A percentile compares a stretch with the other conserved stretches of the same genome.
phyloP scores from a whole-genome alignment of 129 eudicot species.

The Lactuca saligna region DNA sequence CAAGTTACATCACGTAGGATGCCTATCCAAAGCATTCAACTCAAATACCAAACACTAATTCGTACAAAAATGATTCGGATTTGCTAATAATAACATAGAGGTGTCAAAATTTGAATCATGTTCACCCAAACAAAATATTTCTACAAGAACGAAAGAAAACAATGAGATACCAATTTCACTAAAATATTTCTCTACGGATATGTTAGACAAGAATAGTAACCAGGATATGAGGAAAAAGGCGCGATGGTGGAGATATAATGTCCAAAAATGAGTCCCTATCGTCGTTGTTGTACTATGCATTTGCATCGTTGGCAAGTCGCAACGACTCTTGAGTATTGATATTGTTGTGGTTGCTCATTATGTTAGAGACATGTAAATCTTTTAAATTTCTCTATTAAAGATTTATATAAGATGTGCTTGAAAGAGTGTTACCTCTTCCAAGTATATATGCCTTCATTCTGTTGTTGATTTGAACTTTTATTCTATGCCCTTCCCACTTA shows the following conservation, averaged over 20 bases:
- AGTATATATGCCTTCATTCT: constrained; percentile 21
- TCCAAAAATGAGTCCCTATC: not conserved
- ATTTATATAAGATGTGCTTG: not conserved
- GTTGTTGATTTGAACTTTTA: not conserved
- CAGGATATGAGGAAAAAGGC: not conserved
- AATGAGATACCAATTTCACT: not conserved
- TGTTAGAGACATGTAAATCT: not conserved
- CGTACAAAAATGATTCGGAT: too few species aligned
- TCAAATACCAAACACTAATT: too few species aligned
- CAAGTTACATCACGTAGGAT: too few species aligned
- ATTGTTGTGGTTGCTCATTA: constrained; percentile 3
- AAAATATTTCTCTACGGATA: not conserved
- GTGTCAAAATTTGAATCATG: not conserved
- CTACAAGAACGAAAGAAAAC: not conserved
- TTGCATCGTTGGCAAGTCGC: not conserved
- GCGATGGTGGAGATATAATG: not conserved
- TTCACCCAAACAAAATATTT: too few species aligned
- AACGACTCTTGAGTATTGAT: not conserved
- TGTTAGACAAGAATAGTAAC: constrained; percentile 2
- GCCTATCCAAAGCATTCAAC: too few species aligned
- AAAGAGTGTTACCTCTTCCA: not conserved
- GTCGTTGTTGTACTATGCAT: constrained; percentile 2
- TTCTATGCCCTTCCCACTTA: not conserved
- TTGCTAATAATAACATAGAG: not conserved
- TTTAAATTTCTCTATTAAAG: not conserved